phyloP scores from a whole-genome alignment of 257 asterid species.

The Datura wrightii region DNA sequence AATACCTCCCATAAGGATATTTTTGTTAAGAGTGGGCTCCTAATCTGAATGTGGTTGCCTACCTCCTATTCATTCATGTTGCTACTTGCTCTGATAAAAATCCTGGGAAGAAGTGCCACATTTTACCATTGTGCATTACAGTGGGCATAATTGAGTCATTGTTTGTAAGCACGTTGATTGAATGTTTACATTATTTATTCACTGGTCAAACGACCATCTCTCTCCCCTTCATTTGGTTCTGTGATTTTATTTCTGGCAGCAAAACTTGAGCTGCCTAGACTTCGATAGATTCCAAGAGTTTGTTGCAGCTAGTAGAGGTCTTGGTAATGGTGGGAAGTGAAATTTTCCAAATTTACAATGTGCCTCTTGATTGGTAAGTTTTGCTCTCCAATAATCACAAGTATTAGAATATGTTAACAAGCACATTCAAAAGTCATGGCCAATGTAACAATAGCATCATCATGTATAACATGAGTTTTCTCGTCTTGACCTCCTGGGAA shows the following conservation, averaged over 20 bases:
- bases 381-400: not conserved
- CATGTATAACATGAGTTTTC: not conserved
- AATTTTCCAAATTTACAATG: not conserved
- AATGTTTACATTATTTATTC: not conserved
- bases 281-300: not conserved
- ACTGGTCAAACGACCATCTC: constrained; percentile 8
- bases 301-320: not conserved
- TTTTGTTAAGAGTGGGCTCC: not conserved
- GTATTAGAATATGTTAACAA: not conserved
- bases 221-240: constrained; percentile 2
- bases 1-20: not conserved
- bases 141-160: not conserved
- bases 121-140: not conserved
- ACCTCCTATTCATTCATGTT: not conserved
- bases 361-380: not conserved
- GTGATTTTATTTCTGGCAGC: not conserved
- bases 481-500: no score
- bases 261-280: not conserved
- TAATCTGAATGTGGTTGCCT: not conserved
- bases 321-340: not conserved
- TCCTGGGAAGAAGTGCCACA: not conserved
- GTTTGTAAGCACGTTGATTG: constrained; percentile 3
- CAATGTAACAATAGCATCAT: constrained; percentile 7
- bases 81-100: not conserved
- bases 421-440: not conserved